Base-by-base conservation (phyloP, 805 yeast species). In the Candida wancherniae region DNA sequence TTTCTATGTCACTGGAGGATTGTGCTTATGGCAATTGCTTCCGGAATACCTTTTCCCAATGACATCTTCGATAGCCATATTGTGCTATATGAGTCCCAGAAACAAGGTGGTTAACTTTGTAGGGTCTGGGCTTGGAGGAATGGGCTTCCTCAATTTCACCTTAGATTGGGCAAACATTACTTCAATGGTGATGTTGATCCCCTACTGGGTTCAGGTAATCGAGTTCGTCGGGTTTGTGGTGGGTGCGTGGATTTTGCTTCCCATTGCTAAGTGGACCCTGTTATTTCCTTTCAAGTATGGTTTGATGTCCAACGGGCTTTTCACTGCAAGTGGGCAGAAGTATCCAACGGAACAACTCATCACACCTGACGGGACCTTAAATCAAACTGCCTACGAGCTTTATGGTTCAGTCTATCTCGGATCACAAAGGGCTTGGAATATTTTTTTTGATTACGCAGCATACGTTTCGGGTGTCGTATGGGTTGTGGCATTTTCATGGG, bases 131-230 rank as follows among this genome's bases (percentile, higher is more conserved):
- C 43, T 71, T 29, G 76, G 75, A 2, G 76, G 76, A 1, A 59
- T 69, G 60, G 76, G 76, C 5, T 47, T 71, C 19, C 45, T 71
- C 33, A 71, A 71, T 37, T 49, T 71, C 15, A 55, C 75, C 1
- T 51, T 71, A 19, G 76, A 71, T 37, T 71, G 77, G 76, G 67
- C 74, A 32, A 71, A 71, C 40, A 68, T 71, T 30, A 67, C 76
- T 1, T 68, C 74, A 0, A 46, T 55, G 5, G 71, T 71, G 24
- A 64, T 71, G 74, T 42, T 71, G 41, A 58, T 60, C 28, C 77
- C 77, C 1, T 71, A 70, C 45, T 70, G 75, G 75, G 66, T 73
- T 11, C 72, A 67, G 31, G 64, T 63, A 11, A 56, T 71, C 26
- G 71, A 70, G 40, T 71, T 71, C 44, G 36, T 54, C 6, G 76